Evolutionary conservation across 1,139 yeast genomes (phyloP), one percentile per base, ranked within the genome.

Genomic region (Debaryomyces subglobosus): DNA sequence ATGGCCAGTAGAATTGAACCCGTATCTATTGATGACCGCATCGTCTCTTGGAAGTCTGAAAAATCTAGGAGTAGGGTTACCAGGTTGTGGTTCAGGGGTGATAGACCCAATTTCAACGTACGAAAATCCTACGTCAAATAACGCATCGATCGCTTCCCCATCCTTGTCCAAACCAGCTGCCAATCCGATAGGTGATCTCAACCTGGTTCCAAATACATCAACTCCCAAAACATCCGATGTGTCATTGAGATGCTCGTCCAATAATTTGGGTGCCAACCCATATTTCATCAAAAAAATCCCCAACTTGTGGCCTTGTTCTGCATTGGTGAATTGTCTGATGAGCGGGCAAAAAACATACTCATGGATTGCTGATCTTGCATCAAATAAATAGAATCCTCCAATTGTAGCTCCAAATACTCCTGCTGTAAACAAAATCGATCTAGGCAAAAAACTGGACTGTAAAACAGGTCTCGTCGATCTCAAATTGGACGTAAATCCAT

Each of bases 121-220:
- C 5, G 94, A 83, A 60, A 92, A 92, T 1, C 99, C 99, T 49
- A 81, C 64, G 56, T 84, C 79, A 59, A 86, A 85, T 51, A 92
- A 74, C 0, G 92, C 72, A 57, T 92, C 97, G 58, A 94, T 84
- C n/a, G 91, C 96, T 62, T 90, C 96, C 45, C 91, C 99, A 60
- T 92, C 88, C 68, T 92, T 92, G 66, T 92, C 99, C 55, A 92
- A 79, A 10, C 99, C 99, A 30, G 99, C 98, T 44, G 98, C 98
- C 59, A 92, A 78, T 6, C 98, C 98, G 49, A 92, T 74, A 18
- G 98, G 98, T 49, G 85, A 85, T 27, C 79, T 75, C 61, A 92
- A 69, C 45, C 73, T 78, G 29, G 68, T 69, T 5, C 90, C 91
- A 63, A 88, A 87, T 0, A 85, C 86, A 39, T 78, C 64, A 13